phyloP scores from a whole-genome alignment of 2,329 filamentous ascomycete genomes.

The Penicillium italicum region DNA sequence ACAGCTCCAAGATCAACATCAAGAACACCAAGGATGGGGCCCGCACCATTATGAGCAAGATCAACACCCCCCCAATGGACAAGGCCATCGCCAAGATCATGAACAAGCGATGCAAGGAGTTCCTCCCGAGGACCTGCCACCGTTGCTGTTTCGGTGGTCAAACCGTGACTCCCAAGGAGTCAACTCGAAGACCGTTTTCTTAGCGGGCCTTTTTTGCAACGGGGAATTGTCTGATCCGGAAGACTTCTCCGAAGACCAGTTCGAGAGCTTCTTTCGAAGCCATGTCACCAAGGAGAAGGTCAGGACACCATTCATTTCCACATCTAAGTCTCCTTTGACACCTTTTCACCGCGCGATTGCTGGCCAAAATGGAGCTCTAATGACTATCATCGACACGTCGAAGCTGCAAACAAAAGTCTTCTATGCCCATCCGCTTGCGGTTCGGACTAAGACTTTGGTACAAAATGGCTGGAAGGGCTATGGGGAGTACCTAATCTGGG shows the following conservation, averaged over 20 bases:
- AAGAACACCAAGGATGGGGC: not conserved
- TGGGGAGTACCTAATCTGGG: constrained; percentile 40
- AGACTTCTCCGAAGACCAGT: constrained; percentile 14
- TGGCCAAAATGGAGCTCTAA: constrained; percentile 18
- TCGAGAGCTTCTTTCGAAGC: constrained; percentile 19
- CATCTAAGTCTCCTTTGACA: constrained; percentile 23
- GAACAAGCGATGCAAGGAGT: not conserved
- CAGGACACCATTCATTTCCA: constrained; percentile 36
- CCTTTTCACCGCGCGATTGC: constrained; percentile 34
- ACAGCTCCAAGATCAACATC: not conserved
- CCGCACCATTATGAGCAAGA: not conserved
- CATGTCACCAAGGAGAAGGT: constrained; percentile 26
- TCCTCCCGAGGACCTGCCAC: constrained; percentile 14
- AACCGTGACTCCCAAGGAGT: constrained; percentile 32
- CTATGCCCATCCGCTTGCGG: constrained; percentile 26
- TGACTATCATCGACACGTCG: constrained; percentile 32
- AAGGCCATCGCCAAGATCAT: not conserved
- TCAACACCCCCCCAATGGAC: not conserved
- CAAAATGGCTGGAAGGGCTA: constrained; percentile 21
- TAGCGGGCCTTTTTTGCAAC: constrained; percentile 27
- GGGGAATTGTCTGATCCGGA: constrained; percentile 10
- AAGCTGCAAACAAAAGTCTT: constrained; percentile 26
- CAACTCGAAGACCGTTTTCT: constrained; percentile 24
- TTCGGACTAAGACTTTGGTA: constrained; percentile 1
- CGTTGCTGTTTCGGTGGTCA: constrained; percentile 35